phyloP scores from a whole-genome alignment of 2,329 filamentous ascomycete genomes.

The Nemania bipapillata region DNA sequence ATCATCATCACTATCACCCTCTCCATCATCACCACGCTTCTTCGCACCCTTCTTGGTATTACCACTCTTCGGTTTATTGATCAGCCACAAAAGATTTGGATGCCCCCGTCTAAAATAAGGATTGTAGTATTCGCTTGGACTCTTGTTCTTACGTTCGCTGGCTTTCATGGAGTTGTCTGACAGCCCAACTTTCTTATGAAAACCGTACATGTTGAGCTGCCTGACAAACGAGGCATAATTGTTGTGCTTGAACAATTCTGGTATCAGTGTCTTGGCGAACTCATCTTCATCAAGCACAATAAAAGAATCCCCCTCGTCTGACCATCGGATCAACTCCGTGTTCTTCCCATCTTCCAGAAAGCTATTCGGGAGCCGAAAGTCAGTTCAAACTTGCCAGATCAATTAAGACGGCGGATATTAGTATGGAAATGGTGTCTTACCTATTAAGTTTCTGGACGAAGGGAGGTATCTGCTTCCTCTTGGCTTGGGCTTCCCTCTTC shows the following conservation, averaged over 20 bases:
- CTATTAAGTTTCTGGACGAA: conserved; percentile 99
- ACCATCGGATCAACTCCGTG: conserved; percentile 95
- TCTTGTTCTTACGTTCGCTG: conserved; percentile 96
- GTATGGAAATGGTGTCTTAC: conserved; percentile 61
- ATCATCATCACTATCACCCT: conserved; percentile 77
- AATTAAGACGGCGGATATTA: not conserved
- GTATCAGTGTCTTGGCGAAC: conserved; percentile 95
- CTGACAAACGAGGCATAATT: conserved; percentile 98
- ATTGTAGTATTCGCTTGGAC: conserved; percentile 97
- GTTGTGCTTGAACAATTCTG: conserved; percentile 99
- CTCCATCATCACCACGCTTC: conserved; percentile 72
- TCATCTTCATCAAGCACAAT: conserved; percentile 97
- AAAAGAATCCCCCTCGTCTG: conserved; percentile 94
- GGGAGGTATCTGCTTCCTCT: conserved; percentile 93
- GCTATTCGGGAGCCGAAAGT: conserved; percentile 59
- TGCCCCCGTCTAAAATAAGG: conserved; percentile 94
- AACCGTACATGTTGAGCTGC: conserved; percentile 96
- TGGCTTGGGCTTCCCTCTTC: conserved; percentile 87
- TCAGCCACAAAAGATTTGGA: conserved; percentile 92
- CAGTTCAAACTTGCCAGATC: conserved; percentile 3
- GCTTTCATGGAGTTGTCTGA: conserved; percentile 98
- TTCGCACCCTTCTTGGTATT: conserved; percentile 65
- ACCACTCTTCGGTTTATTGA: conserved; percentile 90
- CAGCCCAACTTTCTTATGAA: conserved; percentile 92
- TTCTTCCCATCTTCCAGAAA: conserved; percentile 95